A percentile compares a stretch with the other conserved stretches of the same genome.
phyloP scores from a whole-genome alignment of 164 flowering plant genomes.

The Litsea cubeba region DNA sequence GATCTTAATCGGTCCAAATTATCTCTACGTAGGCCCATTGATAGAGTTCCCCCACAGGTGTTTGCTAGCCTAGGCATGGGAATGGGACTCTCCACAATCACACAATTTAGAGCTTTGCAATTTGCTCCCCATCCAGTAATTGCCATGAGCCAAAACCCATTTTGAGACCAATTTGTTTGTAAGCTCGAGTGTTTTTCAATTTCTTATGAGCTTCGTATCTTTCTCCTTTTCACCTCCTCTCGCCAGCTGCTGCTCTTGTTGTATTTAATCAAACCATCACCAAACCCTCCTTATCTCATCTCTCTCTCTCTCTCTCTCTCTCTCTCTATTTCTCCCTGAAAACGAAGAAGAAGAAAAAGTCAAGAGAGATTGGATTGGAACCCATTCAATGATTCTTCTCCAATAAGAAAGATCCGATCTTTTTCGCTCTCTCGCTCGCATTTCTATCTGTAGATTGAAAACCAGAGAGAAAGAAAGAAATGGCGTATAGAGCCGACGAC shows the following conservation, averaged over 20 bases:
- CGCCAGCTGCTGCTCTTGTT: not conserved
- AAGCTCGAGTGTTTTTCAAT: not conserved
- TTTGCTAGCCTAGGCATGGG: too few relatives aligned
- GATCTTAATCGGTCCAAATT: too few relatives aligned
- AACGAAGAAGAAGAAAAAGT: not conserved
- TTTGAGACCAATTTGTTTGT: not conserved
- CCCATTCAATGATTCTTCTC: not conserved
- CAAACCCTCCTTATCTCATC: not conserved
- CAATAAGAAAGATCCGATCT: not conserved
- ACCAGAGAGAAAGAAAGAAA: conserved; percentile 3
- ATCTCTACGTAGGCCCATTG: too few relatives aligned
- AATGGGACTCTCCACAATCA: too few relatives aligned
- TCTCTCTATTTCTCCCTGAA: not conserved
- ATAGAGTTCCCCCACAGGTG: too few relatives aligned
- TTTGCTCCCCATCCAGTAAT: not conserved
- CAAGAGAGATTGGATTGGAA: not conserved
- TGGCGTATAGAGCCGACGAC: conserved; percentile 57
- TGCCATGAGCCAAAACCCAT: not conserved
- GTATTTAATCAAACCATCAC: not conserved
- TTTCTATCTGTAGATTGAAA: not conserved
- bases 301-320: too few relatives aligned
- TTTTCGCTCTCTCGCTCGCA: not conserved
- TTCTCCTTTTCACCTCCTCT: not conserved
- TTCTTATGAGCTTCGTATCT: not conserved
- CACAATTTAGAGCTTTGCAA: not conserved